Base-by-base conservation (phyloP, 2,329 filamentous ascomycete species). In the Sphaerulina musiva region DNA sequence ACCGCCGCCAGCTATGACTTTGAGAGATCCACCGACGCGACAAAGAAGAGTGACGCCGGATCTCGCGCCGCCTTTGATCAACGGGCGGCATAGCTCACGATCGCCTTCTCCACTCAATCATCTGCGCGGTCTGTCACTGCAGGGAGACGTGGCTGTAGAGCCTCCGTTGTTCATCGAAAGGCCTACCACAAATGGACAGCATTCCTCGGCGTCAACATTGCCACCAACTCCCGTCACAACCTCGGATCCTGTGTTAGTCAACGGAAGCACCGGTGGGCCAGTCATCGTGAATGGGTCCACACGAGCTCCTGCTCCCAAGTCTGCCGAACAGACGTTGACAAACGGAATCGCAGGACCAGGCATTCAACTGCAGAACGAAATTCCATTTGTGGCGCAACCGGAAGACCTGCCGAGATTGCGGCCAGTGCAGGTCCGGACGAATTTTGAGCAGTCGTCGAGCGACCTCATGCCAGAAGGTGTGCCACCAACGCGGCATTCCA, bases 91-190 rank as follows among this genome's bases (percentile, higher is more conserved):
- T 51, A 58, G 40, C 17, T 68, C 66, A 12, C 68, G 75, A 29
- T 78, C 76, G 14, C 75, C 76, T 14, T 78, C 76, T 3, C 75
- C 76, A 1, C 66, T 77, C 31, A 70, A 71, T 4, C 72, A 75
- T 50, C 59, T 71, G 46, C 67, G 73, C 44, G 74, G 69, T 43
- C 72, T 73, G 49, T 64, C 68, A 7, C 62, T 60, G 26, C 65
- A 58, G 42, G 61, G 59, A 41, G 63, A 68, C 51, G 54, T 65
- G 48, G 57, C 55, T 29, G 48, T 60, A 8, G 59, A 53, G 23
- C 53, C 61, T 46, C 23, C 56, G 4, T 44, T 42, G 2, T 34
- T 52, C 6, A 23, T 60, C 14, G 55, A 58, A 32, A 66, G 61
- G 40, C 62, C 64, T n/a, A 53, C 55, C 8, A 52, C 56, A 9